phyloP scores from a whole-genome alignment of 441 rosid species.

The Gossypium davidsonii region DNA sequence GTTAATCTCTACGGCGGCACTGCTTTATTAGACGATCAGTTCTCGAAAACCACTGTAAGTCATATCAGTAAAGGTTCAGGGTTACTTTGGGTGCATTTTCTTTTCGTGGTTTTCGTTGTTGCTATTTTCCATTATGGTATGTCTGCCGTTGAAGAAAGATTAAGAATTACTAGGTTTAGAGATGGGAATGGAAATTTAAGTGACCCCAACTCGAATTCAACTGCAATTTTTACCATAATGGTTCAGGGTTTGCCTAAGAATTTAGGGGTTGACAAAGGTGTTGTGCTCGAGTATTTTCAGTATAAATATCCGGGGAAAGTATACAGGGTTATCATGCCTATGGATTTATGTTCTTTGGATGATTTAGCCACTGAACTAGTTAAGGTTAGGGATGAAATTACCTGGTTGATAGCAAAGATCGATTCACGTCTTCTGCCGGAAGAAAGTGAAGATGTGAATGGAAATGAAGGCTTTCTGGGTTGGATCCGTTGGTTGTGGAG shows the following conservation, averaged over 20 bases:
- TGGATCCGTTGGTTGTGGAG: constrained; percentile 27
- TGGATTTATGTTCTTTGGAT: constrained; percentile 92
- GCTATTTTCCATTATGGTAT: constrained; percentile 62
- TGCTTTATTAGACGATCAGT: constrained; percentile 60
- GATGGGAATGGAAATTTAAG: constrained; percentile 88
- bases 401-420: constrained; percentile 82
- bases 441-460: constrained; percentile 28
- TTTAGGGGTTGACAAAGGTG: constrained; percentile 57
- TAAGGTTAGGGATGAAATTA: constrained; percentile 71
- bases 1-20: constrained; percentile 67
- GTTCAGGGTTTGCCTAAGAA: constrained; percentile 85
- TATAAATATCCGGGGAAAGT: constrained; percentile 79
- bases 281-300: constrained; percentile 64
- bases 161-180: constrained; percentile 80
- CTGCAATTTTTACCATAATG: constrained; percentile 80
- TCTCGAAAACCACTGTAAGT: constrained; percentile 75
- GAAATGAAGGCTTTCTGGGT: constrained; percentile 23
- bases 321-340: constrained; percentile 68
- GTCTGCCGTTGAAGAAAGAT: constrained; percentile 53
- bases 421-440: constrained; percentile 69
- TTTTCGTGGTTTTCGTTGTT: constrained; percentile 58
- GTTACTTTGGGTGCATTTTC: constrained; percentile 78
- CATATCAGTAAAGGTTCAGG: constrained; percentile 75
- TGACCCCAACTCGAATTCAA: constrained; percentile 50
- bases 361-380: constrained; percentile 78